Evolutionary conservation across 2,329 filamentous ascomycete genomes (phyloP).

Genomic region (Fusarium duplospermum): DNA sequence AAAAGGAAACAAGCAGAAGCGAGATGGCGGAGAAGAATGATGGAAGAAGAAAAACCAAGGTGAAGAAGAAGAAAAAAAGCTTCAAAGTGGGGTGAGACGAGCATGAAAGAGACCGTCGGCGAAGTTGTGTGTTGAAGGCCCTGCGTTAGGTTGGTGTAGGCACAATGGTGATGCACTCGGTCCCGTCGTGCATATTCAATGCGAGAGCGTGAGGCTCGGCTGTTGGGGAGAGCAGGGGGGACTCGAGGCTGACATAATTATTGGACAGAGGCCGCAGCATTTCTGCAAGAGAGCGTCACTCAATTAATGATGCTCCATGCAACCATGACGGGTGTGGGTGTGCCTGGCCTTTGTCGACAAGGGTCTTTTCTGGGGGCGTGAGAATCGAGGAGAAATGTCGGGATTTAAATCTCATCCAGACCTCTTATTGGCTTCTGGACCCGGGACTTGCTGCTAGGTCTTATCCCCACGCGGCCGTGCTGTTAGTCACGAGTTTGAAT

Average conservation of each 20-base stretch:
- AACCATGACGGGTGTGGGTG: conserved; percentile 28
- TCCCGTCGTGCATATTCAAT: conserved; percentile 22
- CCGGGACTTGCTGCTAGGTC: conserved; percentile 1
- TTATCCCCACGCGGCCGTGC: conserved; percentile 21
- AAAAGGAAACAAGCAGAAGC: conserved; percentile 13
- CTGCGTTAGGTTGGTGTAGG: background rate
- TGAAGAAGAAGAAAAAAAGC: conserved; percentile 8
- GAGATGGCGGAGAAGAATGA: conserved; percentile 14
- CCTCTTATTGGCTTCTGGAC: conserved; percentile 20
- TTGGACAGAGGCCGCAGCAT: background rate
- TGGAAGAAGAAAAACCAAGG: conserved; percentile 1
- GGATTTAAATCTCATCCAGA: conserved; percentile 1
- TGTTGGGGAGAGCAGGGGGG: conserved; percentile 3
- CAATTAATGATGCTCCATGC: conserved; percentile 19
- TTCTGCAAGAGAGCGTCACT: background rate
- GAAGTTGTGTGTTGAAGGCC: background rate
- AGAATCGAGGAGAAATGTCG: conserved; percentile 6
- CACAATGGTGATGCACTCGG: background rate
- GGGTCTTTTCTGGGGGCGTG: conserved; percentile 16
- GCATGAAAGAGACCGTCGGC: background rate
- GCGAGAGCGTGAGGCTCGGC: conserved; percentile 19
- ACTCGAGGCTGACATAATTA: background rate
- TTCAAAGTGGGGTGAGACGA: conserved; percentile 22
- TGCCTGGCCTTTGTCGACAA: conserved; percentile 29
- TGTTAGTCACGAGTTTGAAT: conserved; percentile 20